A percentile compares a stretch with the other conserved stretches of the same genome.
phyloP scores from a whole-genome alignment of 805 yeast species.

The fission yeast (Schizosaccharomyces pombe) region DNA sequence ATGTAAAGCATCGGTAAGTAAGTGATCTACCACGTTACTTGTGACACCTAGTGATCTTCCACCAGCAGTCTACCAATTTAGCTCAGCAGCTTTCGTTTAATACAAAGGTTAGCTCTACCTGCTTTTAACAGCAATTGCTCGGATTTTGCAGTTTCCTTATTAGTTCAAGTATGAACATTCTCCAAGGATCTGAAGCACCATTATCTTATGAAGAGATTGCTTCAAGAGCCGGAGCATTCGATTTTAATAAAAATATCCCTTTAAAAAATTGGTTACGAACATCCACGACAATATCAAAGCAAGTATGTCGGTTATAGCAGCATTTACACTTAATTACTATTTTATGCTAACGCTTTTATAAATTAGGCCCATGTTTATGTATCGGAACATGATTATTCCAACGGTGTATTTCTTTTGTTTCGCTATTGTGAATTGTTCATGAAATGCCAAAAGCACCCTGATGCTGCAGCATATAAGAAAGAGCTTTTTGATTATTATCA shows the following conservation, averaged over 20 bases:
- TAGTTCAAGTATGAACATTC: neutral
- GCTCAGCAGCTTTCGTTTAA: too few species aligned
- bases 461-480: neutral
- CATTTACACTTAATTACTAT: too few species aligned
- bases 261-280: constrained; percentile 33
- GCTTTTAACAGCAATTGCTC: neutral
- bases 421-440: neutral
- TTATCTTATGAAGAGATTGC: neutral
- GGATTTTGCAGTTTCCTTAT: neutral
- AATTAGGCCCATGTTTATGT: neutral
- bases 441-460: constrained; percentile 7
- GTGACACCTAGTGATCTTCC: too few species aligned
- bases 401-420: constrained; percentile 8
- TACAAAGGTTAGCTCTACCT: too few species aligned
- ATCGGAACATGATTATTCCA: neutral
- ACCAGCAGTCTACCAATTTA: too few species aligned
- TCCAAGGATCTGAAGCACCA: neutral
- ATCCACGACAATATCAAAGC: constrained; percentile 25
- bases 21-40: too few species aligned
- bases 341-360: constrained; percentile 12
- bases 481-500: neutral
- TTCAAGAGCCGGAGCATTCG: constrained; percentile 25
- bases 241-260: constrained; percentile 28
- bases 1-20: too few species aligned
- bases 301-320: neutral